phyloP scores from a whole-genome alignment of 2,329 filamentous ascomycete species.

The Conoideocrella luteorostrata region DNA sequence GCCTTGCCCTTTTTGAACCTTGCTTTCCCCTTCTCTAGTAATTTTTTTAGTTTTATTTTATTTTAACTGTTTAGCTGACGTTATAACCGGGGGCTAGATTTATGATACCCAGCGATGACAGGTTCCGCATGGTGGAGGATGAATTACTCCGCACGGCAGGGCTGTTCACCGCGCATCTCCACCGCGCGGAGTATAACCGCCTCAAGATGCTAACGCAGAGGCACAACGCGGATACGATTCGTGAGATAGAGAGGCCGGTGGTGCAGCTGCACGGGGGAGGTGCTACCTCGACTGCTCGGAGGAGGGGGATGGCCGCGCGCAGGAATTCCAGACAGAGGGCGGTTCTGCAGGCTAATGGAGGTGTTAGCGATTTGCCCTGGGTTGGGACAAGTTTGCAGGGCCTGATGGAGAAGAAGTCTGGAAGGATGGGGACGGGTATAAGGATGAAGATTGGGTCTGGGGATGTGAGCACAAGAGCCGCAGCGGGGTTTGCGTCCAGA shows the following conservation, averaged over 20 bases:
- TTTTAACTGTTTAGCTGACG: not conserved
- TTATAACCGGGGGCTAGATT: slow-evolving; percentile 41
- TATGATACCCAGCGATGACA: slow-evolving; percentile 69
- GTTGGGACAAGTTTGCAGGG: slow-evolving; percentile 31
- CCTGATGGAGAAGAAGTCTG: slow-evolving; percentile 38
- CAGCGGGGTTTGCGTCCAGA: slow-evolving; percentile 15
- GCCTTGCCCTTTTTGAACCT: not conserved
- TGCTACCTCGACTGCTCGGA: slow-evolving; percentile 19
- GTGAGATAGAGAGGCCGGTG: slow-evolving; percentile 45
- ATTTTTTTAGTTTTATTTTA: not conserved
- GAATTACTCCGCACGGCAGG: slow-evolving; percentile 64
- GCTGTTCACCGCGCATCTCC: slow-evolving; percentile 66
- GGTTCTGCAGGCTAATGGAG: not conserved
- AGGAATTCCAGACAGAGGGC: slow-evolving; percentile 19
- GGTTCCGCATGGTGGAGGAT: slow-evolving; percentile 78
- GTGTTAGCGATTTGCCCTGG: slow-evolving; percentile 16
- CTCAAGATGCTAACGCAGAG: slow-evolving; percentile 52
- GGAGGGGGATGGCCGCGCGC: slow-evolving; percentile 16
- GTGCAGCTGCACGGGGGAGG: slow-evolving; percentile 31
- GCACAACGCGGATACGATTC: slow-evolving; percentile 47
- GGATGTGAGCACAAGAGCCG: not conserved
- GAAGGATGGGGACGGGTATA: slow-evolving; percentile 17
- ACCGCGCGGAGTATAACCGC: slow-evolving; percentile 69
- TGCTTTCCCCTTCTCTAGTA: not conserved
- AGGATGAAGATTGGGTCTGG: slow-evolving; percentile 18